Conservation (phyloP, 306 rosid genomes). For the Vigna trinervia region DNA sequence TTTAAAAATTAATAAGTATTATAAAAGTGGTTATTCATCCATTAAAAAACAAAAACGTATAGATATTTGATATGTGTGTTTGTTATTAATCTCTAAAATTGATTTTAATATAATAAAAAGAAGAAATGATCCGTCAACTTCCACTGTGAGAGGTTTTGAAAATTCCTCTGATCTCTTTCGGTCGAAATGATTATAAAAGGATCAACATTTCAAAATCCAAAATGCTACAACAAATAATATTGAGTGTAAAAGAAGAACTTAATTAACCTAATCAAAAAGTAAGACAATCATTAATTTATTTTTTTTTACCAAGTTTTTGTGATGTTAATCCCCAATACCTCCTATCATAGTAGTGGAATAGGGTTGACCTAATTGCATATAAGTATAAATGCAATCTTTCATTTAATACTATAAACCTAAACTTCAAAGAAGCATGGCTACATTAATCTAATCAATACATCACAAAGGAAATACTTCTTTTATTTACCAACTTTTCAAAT, state of each 20-base stretch:
- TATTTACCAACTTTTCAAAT: not conserved
- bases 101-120: not conserved
- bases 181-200: not conserved
- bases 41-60: no score
- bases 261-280: not conserved
- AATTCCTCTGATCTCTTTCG: not conserved
- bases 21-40: not conserved
- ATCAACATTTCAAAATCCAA: not conserved
- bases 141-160: not conserved
- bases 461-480: not conserved
- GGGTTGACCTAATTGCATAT: constrained; percentile 14
- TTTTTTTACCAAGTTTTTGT: not conserved
- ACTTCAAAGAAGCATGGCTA: not conserved
- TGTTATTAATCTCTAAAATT: no score
- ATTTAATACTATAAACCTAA: not conserved
- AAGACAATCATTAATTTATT: not conserved
- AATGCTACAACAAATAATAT: not conserved
- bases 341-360: not conserved
- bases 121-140: not conserved
- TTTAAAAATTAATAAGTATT: not conserved
- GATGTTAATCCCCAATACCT: not conserved
- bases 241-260: not conserved
- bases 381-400: not conserved
- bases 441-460: not conserved
- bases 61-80: no score